Percentiles rank a stretch among this genome's conserved stretches.
phyloP scores from a whole-genome alignment of 306 rosid genomes.

The Sophora flavescens region DNA sequence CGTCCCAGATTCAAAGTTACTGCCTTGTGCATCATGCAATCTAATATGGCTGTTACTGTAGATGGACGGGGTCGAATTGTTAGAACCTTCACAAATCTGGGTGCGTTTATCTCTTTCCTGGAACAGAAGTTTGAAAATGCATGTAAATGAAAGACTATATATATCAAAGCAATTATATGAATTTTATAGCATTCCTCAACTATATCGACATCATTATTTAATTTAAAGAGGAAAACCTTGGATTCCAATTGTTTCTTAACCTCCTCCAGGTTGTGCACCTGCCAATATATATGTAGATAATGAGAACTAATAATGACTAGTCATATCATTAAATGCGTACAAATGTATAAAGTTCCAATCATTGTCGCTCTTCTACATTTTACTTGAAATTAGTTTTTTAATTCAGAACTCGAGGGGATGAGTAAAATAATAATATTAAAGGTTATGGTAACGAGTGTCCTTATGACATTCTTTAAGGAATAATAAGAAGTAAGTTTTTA shows the following conservation, averaged over 20 bases:
- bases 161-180: neutral
- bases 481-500: no score
- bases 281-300: constrained; percentile 7
- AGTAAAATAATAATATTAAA: no score
- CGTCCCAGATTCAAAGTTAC: neutral
- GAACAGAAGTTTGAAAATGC: neutral
- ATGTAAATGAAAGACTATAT: neutral
- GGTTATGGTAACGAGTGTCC: no score
- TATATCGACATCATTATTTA: neutral
- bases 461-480: no score
- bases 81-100: constrained; percentile 23
- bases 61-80: neutral
- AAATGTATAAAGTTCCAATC: no score
- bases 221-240: constrained; percentile 53
- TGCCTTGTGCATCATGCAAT: neutral
- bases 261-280: constrained; percentile 63
- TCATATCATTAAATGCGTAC: neutral
- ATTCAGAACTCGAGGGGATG: no score
- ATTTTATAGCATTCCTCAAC: neutral
- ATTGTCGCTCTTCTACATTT: no score
- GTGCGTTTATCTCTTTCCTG: constrained; percentile 35
- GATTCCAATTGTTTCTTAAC: constrained; percentile 58
- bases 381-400: no score
- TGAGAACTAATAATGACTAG: neutral
- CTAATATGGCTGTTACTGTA: neutral